Evolutionary conservation across 345 rosid species (phyloP).

Genomic region (Hibiscus mutabilis): DNA sequence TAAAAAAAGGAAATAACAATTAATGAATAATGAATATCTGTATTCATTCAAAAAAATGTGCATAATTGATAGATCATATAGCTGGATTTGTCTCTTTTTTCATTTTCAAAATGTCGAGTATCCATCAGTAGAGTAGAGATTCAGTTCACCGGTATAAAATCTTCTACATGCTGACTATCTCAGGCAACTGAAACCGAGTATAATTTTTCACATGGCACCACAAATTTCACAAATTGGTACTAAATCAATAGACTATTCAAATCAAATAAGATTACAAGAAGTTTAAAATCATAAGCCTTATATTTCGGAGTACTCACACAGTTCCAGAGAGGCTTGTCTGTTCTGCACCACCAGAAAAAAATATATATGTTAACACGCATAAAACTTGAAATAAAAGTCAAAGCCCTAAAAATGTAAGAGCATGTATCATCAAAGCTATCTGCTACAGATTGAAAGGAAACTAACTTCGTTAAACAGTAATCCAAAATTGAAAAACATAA

Average conservation of each 20-base stretch:
- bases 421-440: background rate
- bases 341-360: conserved; percentile 46
- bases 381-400: background rate
- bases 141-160: background rate
- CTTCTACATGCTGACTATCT: background rate
- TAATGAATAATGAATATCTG: background rate
- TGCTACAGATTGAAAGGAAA: background rate
- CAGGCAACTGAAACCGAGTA: background rate
- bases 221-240: background rate
- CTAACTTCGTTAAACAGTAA: background rate
- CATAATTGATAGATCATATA: background rate
- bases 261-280: background rate
- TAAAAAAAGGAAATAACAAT: background rate
- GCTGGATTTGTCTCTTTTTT: background rate
- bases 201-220: background rate
- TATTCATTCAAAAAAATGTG: background rate
- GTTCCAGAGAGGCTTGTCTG: conserved; percentile 80
- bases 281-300: background rate
- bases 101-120: background rate
- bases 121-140: background rate
- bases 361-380: background rate
- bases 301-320: conserved; percentile 44
- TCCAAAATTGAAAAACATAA: background rate
- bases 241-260: background rate
- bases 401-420: background rate